Conservation (phyloP, 1,284 basidiomycete genomes). For the Cronartium quercuum region DNA sequence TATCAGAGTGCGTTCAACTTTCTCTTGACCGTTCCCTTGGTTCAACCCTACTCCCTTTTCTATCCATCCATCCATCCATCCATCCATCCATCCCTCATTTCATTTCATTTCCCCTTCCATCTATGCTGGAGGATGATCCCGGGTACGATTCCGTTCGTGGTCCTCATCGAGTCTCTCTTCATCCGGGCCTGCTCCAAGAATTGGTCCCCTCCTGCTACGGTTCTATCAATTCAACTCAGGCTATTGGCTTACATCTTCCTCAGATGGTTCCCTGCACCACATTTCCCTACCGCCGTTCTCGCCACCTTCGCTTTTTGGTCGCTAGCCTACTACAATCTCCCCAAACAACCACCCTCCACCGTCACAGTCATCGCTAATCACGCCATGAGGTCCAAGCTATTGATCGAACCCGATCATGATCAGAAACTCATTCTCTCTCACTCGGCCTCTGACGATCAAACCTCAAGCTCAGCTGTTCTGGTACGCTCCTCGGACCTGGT, state of each 20-base stretch:
- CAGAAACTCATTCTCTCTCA: background rate
- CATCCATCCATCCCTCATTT: no score
- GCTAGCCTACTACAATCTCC: background rate
- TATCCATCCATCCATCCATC: no score
- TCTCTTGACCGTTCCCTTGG: no score
- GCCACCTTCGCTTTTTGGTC: slow-evolving; percentile 1
- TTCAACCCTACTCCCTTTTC: no score
- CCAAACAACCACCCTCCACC: no score
- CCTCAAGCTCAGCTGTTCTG: no score
- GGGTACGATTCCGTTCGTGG: background rate
- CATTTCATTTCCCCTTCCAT: no score
- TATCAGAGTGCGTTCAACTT: no score
- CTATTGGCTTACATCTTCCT: slow-evolving; percentile 26
- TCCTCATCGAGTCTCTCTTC: slow-evolving; percentile 5
- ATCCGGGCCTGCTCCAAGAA: background rate
- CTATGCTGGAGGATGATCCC: slow-evolving; percentile 3
- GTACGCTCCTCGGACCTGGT: no score
- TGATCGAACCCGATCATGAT: background rate
- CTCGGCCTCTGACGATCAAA: background rate
- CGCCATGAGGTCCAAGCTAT: background rate
- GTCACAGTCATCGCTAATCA: background rate
- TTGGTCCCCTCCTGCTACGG: slow-evolving; percentile 13
- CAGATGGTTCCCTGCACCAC: slow-evolving; percentile 18
- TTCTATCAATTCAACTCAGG: slow-evolving; percentile 31
- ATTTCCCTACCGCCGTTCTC: background rate